A percentile compares a stretch with the other conserved stretches of the same genome.
Conservation (phyloP, 768 basidiomycete genomes). For the Phanerochaete sordida region DNA sequence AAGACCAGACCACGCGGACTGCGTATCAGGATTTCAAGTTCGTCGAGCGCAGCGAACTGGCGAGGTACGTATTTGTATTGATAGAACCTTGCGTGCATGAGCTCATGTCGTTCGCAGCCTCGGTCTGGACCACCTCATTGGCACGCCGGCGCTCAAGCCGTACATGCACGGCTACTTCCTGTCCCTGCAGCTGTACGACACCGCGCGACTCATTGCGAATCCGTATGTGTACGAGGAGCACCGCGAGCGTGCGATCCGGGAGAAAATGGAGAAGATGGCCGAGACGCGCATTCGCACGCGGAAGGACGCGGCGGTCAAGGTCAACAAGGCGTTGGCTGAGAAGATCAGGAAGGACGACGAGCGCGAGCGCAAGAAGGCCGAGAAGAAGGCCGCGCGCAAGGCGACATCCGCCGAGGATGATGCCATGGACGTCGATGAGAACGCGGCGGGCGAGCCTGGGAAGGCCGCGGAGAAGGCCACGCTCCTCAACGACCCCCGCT, state of each 20-base stretch:
- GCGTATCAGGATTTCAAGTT: slow-evolving; percentile 99
- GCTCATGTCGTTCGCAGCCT: slow-evolving; percentile 46
- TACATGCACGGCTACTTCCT: slow-evolving; percentile 99
- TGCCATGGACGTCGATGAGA: slow-evolving; percentile 28
- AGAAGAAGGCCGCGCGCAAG: slow-evolving; percentile 37
- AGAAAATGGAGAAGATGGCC: slow-evolving; percentile 91
- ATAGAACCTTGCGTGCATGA: not conserved
- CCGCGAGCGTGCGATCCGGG: slow-evolving; percentile 80
- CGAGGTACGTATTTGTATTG: slow-evolving; percentile 55
- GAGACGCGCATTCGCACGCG: slow-evolving; percentile 87
- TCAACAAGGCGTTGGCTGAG: slow-evolving; percentile 85
- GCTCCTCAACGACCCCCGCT: slow-evolving; percentile 83
- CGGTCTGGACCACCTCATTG: slow-evolving; percentile 92
- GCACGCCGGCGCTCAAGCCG: slow-evolving; percentile 93
- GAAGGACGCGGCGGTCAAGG: slow-evolving; percentile 71
- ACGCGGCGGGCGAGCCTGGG: slow-evolving; percentile 24
- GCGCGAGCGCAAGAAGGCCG: slow-evolving; percentile 41
- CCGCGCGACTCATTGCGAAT: slow-evolving; percentile 93
- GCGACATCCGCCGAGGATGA: slow-evolving; percentile 17
- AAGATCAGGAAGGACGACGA: slow-evolving; percentile 69
- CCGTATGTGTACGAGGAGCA: slow-evolving; percentile 95
- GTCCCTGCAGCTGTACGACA: slow-evolving; percentile 92
- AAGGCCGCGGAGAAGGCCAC: slow-evolving; percentile 34
- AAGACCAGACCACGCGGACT: slow-evolving; percentile 74
- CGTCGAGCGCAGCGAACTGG: slow-evolving; percentile 81